A percentile compares a stretch with the other conserved stretches of the same genome.
These are phyloP conservation scores for Mucor lusitanicus DNA, from an alignment of 371 early-diverging fungal species.

Conservation along the genomic window DNA sequence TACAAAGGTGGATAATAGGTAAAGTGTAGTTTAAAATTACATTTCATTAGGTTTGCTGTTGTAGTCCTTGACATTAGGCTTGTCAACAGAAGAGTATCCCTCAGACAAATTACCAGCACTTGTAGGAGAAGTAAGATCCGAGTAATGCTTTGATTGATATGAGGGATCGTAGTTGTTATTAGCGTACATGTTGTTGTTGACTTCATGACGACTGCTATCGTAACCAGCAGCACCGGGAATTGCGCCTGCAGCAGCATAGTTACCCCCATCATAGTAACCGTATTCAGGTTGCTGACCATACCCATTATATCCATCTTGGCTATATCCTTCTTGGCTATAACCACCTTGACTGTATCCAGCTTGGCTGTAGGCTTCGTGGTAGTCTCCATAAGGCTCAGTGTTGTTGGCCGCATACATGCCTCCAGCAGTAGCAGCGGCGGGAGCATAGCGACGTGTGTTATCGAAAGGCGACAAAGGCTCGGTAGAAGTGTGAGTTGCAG, in stretches of 20 bases:
- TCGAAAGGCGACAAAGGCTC: slow-evolving; percentile 28
- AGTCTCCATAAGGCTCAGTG: slow-evolving; percentile 12
- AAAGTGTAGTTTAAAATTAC: slow-evolving; percentile 4
- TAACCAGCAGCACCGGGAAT: slow-evolving; percentile 12
- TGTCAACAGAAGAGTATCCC: background rate
- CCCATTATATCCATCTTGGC: slow-evolving; percentile 2
- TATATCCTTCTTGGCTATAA: slow-evolving; percentile 9
- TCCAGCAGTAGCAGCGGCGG: background rate
- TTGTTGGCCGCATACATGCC: background rate
- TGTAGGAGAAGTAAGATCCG: slow-evolving; percentile 10
- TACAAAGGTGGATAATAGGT: background rate
- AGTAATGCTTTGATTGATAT: slow-evolving; percentile 4
- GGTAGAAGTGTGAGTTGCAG: background rate
- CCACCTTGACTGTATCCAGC: slow-evolving; percentile 19
- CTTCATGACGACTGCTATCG: slow-evolving; percentile 16
- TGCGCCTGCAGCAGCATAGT: background rate
- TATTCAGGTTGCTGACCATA: slow-evolving; percentile 12
- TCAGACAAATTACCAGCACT: slow-evolving; percentile 19
- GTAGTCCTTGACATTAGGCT: slow-evolving; percentile 20
- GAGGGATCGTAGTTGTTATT: background rate
- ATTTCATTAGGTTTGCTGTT: slow-evolving; percentile 20
- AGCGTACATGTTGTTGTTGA: background rate
- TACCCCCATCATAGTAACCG: slow-evolving; percentile 14
- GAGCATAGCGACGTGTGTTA: slow-evolving; percentile 18
- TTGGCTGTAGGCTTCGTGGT: slow-evolving; percentile 22